Evolutionary conservation across 2,329 filamentous ascomycete species (phyloP).

Genomic region (Sporothrix protearum): DNA sequence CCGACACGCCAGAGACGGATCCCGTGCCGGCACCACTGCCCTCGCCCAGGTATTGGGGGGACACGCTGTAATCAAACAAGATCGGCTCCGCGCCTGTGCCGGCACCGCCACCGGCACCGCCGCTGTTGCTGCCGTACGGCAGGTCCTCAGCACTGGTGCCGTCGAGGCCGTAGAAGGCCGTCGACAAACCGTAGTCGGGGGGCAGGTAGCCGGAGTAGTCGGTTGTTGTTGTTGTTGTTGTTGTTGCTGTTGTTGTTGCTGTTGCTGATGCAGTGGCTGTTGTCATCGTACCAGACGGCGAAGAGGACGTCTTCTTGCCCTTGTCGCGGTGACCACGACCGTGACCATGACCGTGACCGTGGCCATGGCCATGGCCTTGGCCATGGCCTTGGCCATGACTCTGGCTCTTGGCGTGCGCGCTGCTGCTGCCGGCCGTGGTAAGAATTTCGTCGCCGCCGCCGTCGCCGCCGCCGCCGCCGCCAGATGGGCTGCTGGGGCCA

Average conservation of each 20-base stretch:
- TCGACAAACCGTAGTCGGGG: constrained; percentile 5
- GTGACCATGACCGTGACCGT: background rate
- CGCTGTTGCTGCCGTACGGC: background rate
- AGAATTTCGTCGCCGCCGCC: background rate
- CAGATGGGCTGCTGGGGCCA: constrained; percentile 19
- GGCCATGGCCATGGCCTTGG: background rate
- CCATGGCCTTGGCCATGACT: too few relatives aligned
- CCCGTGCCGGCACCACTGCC: background rate
- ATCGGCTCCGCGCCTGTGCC: constrained; percentile 21
- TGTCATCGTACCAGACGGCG: background rate
- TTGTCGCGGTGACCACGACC: background rate
- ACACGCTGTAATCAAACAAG: constrained; percentile 28
- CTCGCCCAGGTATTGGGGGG: constrained; percentile 22
- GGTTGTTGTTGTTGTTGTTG: background rate
- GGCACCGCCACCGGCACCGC: constrained; percentile 10
- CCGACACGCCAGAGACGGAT: background rate
- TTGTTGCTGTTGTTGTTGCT: background rate
- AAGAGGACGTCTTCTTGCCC: background rate
- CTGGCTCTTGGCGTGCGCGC: background rate
- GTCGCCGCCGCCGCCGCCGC: background rate
- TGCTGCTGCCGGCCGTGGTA: background rate
- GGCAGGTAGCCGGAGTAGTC: constrained; percentile 17
- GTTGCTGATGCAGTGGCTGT: too few relatives aligned
- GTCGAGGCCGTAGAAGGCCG: constrained; percentile 26
- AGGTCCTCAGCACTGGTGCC: constrained; percentile 25